Evolutionary conservation across 768 basidiomycete genomes (phyloP), one percentile per base, ranked within the genome.

Genomic region (Termitomyces sp.): DNA sequence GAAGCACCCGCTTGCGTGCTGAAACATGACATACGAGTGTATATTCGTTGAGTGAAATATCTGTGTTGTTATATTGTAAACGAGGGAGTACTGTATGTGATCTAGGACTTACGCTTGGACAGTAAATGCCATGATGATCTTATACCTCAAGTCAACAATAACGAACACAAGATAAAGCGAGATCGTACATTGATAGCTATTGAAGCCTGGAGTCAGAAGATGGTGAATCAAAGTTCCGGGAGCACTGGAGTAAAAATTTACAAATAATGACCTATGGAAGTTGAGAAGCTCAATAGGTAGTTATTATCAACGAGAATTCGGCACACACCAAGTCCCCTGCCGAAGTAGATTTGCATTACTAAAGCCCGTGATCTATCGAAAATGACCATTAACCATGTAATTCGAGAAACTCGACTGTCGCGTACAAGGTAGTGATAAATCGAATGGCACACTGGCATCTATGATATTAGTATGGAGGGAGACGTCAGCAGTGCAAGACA

Each of bases 341-440:
- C 57, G 65, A 2, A 80, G 71, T 1, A 68, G 61, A 28, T 11
- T 51, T 9, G 60, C 59, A 49, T 76, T 66, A 16, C 72, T 72
- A 58, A 76, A 81, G 48, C 73, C 77, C n/a, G 66, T 62, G 13
- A 82, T 74, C 80, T 81, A 60, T 24, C 22, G 7, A 58, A 12
- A 53, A 28, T 51, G 33, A 33, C 35, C 35, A 49, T 50, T 15
- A 49, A 55, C 36, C 48, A n/a, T 44, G 20, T 39, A 9, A 39
- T 51, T 16, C 4, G 39, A 54, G 24, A n/a, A 39, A 33, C 18
- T 22, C 33, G 20, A 42, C 22, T 6, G 13, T 13, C 22, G 42
- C 73, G 39, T 65, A 82, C 80, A 50, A 81, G 75, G 62, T 81
- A 81, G 57, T 71, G 65, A 65, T 81, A 75, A 59, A 81, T 65